phyloP scores from a whole-genome alignment of 2,329 filamentous ascomycete species.

The Grosmannia clavigera region DNA sequence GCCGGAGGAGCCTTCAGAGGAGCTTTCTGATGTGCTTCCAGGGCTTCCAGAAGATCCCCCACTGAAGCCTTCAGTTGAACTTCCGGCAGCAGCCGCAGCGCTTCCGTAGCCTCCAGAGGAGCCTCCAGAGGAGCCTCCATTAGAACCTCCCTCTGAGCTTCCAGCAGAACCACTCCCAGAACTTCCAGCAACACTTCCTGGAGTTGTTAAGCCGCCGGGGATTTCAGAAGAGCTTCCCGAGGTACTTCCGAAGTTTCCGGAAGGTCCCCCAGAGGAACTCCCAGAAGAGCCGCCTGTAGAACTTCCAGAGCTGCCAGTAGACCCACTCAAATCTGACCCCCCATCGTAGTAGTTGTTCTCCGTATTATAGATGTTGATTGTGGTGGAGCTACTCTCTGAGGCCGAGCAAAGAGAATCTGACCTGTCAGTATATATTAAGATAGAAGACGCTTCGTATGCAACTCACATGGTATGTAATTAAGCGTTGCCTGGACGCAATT shows the following conservation, averaged over 20 bases:
- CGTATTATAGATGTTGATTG: conserved; percentile 3
- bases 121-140: not conserved
- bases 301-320: not conserved
- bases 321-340: not conserved
- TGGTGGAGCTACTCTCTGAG: not conserved
- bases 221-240: not conserved
- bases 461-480: not conserved
- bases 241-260: not conserved
- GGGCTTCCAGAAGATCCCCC: not conserved
- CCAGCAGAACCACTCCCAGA: not conserved
- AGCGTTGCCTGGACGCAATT: not conserved
- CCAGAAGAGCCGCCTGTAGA: not conserved
- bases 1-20: too few species aligned
- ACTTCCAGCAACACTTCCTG: not conserved
- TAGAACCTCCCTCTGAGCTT: not conserved
- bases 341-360: conserved; percentile 4
- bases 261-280: not conserved
- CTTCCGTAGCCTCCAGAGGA: too few species aligned
- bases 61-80: not conserved
- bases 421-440: not conserved
- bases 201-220: not conserved
- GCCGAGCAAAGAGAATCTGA: not conserved
- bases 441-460: not conserved
- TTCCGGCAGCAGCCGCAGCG: not conserved
- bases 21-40: too few species aligned